These are phyloP conservation scores for Helenozyma baotianmanensis DNA, from an alignment of 805 yeast genomes.

Conservation along the genomic window DNA sequence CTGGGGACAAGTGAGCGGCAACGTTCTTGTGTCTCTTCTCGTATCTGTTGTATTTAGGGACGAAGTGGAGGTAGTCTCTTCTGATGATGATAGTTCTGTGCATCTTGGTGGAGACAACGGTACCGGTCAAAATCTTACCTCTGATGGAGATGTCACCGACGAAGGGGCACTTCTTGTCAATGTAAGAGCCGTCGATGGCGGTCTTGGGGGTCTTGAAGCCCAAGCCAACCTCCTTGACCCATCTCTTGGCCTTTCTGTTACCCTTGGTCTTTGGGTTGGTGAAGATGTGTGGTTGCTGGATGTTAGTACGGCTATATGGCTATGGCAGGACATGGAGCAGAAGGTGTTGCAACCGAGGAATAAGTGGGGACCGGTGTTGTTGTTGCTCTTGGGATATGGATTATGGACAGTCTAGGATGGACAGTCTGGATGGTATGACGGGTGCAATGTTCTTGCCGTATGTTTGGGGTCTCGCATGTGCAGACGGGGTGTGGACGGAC, in stretches of 20 bases:
- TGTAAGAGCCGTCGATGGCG: slow-evolving; percentile 98
- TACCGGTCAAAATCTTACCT: slow-evolving; percentile 99
- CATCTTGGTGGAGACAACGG: slow-evolving; percentile 99
- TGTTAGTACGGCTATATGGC: slow-evolving; percentile 40
- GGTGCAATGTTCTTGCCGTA: too few species aligned
- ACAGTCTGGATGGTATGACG: too few species aligned
- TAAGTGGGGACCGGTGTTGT: too few species aligned
- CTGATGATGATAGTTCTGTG: slow-evolving; percentile 99
- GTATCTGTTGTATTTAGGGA: slow-evolving; percentile 99
- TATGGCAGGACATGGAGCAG: neutral
- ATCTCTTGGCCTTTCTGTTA: slow-evolving; percentile 98
- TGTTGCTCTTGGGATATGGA: neutral
- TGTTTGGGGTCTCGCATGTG: too few species aligned
- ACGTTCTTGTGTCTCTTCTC: slow-evolving; percentile 99
- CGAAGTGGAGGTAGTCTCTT: slow-evolving; percentile 99
- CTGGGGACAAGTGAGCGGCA: slow-evolving; percentile 99
- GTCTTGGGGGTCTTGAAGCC: slow-evolving; percentile 99
- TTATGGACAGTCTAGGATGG: neutral
- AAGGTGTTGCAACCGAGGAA: neutral
- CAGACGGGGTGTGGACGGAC: too few species aligned
- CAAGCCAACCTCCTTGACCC: slow-evolving; percentile 99
- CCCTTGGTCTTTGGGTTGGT: slow-evolving; percentile 99
- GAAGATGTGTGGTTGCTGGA: slow-evolving; percentile 99
- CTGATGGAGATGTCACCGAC: slow-evolving; percentile 95
- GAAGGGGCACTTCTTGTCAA: slow-evolving; percentile 99